Conservation (phyloP, 306 rosid genomes). For the Cucumis melo region DNA sequence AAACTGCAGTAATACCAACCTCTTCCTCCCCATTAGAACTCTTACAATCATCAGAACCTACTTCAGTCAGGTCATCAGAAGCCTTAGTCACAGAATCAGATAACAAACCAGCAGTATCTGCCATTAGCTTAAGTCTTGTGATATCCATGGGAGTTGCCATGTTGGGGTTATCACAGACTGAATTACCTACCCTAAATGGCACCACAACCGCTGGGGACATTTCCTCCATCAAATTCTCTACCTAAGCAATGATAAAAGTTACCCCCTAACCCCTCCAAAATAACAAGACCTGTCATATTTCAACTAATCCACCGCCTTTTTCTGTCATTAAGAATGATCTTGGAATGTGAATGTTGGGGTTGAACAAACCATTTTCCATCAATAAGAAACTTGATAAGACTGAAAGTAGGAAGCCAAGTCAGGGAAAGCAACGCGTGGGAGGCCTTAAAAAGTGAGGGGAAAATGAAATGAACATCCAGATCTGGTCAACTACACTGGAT, state of each 20-base stretch:
- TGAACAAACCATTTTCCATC: slow-evolving; percentile 46
- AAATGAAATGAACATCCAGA: slow-evolving; percentile 49
- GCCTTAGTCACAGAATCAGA: slow-evolving; percentile 40
- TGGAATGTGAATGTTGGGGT: slow-evolving; percentile 34
- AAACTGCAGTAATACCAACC: slow-evolving; percentile 15
- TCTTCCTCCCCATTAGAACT: slow-evolving; percentile 31
- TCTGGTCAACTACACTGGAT: slow-evolving; percentile 71
- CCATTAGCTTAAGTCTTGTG: slow-evolving; percentile 61
- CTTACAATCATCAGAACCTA: slow-evolving; percentile 31
- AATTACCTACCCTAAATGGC: slow-evolving; percentile 71
- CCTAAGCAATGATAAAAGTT: slow-evolving; percentile 37
- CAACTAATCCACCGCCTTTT: slow-evolving; percentile 35
- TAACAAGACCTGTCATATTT: slow-evolving; percentile 53
- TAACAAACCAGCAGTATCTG: slow-evolving; percentile 36
- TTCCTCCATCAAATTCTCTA: slow-evolving; percentile 72
- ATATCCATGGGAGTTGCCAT: slow-evolving; percentile 46
- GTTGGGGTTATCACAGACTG: slow-evolving; percentile 54
- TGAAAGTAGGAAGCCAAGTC: slow-evolving; percentile 20
- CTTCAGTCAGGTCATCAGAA: slow-evolving; percentile 28
- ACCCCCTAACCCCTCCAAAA: slow-evolving; percentile 41
- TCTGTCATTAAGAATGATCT: slow-evolving; percentile 35
- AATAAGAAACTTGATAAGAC: slow-evolving; percentile 25
- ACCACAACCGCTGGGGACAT: slow-evolving; percentile 45
- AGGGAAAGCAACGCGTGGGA: slow-evolving; percentile 24
- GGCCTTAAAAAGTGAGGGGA: slow-evolving; percentile 32